Conservation (phyloP, 2,329 filamentous ascomycete genomes). For the Cytospora mali region DNA sequence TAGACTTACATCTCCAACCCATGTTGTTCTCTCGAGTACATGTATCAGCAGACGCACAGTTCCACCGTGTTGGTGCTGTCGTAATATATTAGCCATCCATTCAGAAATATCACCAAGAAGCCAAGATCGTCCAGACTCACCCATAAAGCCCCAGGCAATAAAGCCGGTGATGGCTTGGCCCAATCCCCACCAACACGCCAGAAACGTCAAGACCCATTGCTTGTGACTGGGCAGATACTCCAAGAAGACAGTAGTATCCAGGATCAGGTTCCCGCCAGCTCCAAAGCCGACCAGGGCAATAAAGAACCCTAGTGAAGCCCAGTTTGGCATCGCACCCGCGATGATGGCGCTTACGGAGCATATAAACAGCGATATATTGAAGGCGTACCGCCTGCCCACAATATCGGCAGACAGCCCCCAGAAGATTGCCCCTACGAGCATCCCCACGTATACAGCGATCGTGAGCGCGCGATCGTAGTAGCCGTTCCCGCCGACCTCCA, state of each 20-base stretch:
- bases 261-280: slow-evolving; percentile 63
- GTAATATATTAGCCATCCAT: neutral
- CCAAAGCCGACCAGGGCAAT: slow-evolving; percentile 66
- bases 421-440: slow-evolving; percentile 62
- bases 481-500: slow-evolving; percentile 58
- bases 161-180: slow-evolving; percentile 52
- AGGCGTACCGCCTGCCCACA: slow-evolving; percentile 68
- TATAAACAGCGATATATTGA: slow-evolving; percentile 67
- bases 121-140: slow-evolving; percentile 34
- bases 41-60: slow-evolving; percentile 42
- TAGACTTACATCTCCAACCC: slow-evolving; percentile 48
- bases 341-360: slow-evolving; percentile 60
- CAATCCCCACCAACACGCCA: slow-evolving; percentile 59
- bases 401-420: slow-evolving; percentile 71
- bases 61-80: slow-evolving; percentile 43
- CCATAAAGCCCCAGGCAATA: slow-evolving; percentile 53
- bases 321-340: slow-evolving; percentile 68
- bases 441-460: slow-evolving; percentile 62
- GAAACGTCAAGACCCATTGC: slow-evolving; percentile 67
- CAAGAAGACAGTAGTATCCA: slow-evolving; percentile 59
- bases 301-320: slow-evolving; percentile 66
- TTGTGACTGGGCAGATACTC: slow-evolving; percentile 53
- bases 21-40: slow-evolving; percentile 50
- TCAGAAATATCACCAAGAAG: neutral
- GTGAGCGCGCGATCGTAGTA: slow-evolving; percentile 63